Conservation (phyloP, 495 filamentous ascomycete genomes). For the Friedmanniomyces simplex region DNA sequence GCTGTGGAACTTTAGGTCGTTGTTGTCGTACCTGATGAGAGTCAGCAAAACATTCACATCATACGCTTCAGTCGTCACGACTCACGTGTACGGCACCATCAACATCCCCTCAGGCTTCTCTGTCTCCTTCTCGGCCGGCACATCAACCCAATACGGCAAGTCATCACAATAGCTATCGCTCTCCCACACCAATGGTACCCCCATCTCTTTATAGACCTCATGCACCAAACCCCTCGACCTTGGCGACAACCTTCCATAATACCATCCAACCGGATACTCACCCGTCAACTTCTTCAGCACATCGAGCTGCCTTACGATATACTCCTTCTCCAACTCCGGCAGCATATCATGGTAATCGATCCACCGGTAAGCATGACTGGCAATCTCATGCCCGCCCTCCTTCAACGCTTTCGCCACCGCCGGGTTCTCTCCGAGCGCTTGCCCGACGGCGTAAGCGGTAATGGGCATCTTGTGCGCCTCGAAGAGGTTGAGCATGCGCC, state of each 20-base stretch:
- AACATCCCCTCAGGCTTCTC: slow-evolving; percentile 31
- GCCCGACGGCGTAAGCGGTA: slow-evolving; percentile 33
- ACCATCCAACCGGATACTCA: slow-evolving; percentile 32
- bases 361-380: slow-evolving; percentile 30
- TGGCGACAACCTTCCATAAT: slow-evolving; percentile 32
- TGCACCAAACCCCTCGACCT: slow-evolving; percentile 28
- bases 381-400: slow-evolving; percentile 33
- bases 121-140: slow-evolving; percentile 30
- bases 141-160: slow-evolving; percentile 36
- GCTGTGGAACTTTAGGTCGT: slow-evolving; percentile 36
- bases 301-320: slow-evolving; percentile 32
- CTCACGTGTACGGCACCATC: slow-evolving; percentile 33
- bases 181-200: slow-evolving; percentile 28
- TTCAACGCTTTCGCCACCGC: slow-evolving; percentile 27
- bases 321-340: slow-evolving; percentile 33
- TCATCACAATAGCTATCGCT: slow-evolving; percentile 35
- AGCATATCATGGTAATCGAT: slow-evolving; percentile 31
- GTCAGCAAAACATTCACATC: neutral
- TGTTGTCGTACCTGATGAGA: slow-evolving; percentile 28
- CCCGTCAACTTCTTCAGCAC: slow-evolving; percentile 29
- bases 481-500: slow-evolving; percentile 34
- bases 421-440: slow-evolving; percentile 32
- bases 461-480: slow-evolving; percentile 32
- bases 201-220: slow-evolving; percentile 34
- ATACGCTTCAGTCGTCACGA: neutral